Base-by-base conservation (phyloP, 208 protist genomes). In the Trypanosoma theileri region DNA sequence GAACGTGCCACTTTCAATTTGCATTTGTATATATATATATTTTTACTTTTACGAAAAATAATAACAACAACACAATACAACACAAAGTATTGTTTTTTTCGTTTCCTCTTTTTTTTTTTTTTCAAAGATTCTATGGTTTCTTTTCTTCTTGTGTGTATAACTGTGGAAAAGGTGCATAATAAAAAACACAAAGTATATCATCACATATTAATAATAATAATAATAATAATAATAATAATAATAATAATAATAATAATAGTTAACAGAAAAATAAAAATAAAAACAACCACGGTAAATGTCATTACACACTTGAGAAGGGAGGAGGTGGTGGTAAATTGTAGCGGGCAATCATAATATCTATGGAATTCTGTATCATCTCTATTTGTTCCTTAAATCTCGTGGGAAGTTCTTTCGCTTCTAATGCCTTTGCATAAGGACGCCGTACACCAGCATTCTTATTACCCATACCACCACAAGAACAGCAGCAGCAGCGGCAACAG, bases 241-340 rank as follows among this genome's bases (percentile, higher is more conserved):
- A 46, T 41, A 2, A 60, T n/a, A 60, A 4, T 48, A 12, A 67
- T 6, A 67, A 22, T 59, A n/a, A 58, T 45, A 50, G 9, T 19
- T 21, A 31, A 28, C n/a, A 62, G 19, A 62, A 21, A 45, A 14
- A 48, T 9, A 48, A 65, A 12, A 42, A 45, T 16, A 50, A 61
- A 61, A n/a, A 21, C 6, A 21, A 45, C n/a, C 19, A 48, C 8
- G 14, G 22, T 26, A 35, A 24, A 45, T 26, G 9, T 14, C 12
- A 24, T 26, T 26, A 59, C 31, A 26, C 28, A 16, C 8, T 26
- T 1, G 0, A 24, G n/a, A 56, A 56, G 1, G 64, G 56, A 14
- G 88, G 88, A 14, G 88, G 85, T 13, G 89, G 89, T 13, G 89
- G 89, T 6, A 94, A 79, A 73, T 94, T 90, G 70, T 94, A 94